Evolutionary conservation across 768 basidiomycete genomes (phyloP).

Genomic region (Grammothele lineata): DNA sequence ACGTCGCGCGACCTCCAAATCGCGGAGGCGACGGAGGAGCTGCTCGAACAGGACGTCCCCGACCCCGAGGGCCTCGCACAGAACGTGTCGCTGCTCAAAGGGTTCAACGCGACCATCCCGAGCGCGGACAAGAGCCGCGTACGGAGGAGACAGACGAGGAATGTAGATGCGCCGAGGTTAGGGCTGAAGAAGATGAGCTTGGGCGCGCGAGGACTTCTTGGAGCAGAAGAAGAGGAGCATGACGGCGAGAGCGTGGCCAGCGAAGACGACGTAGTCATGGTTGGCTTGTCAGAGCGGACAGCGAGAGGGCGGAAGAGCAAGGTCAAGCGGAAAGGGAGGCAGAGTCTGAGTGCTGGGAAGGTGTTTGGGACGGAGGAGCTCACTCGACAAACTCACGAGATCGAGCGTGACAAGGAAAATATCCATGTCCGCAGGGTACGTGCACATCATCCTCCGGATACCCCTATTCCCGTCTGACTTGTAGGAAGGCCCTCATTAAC

Average conservation of each 20-base stretch:
- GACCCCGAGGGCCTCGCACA: conserved; percentile 67
- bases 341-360: conserved; percentile 66
- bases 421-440: conserved; percentile 81
- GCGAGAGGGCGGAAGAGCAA: conserved; percentile 29
- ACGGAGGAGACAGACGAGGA: conserved; percentile 74
- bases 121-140: conserved; percentile 77
- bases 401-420: conserved; percentile 89
- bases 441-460: conserved; percentile 17
- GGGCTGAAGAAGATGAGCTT: conserved; percentile 80
- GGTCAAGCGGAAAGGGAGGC: conserved; percentile 49
- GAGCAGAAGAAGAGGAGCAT: conserved; percentile 41
- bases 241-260: conserved; percentile 63
- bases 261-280: conserved; percentile 72
- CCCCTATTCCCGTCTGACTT: conserved; percentile 1
- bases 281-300: conserved; percentile 28
- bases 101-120: conserved; percentile 94
- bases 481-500: conserved; percentile 68
- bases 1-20: conserved; percentile 84
- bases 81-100: conserved; percentile 77
- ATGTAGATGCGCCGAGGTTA: conserved; percentile 67
- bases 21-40: conserved; percentile 75
- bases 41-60: conserved; percentile 67
- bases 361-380: conserved; percentile 82
- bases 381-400: conserved; percentile 78
- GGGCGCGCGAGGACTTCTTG: conserved; percentile 70